Percentiles rank a stretch among this genome's conserved stretches.
Evolutionary conservation across 345 rosid genomes (phyloP).

Genomic region (Brassica incana): DNA sequence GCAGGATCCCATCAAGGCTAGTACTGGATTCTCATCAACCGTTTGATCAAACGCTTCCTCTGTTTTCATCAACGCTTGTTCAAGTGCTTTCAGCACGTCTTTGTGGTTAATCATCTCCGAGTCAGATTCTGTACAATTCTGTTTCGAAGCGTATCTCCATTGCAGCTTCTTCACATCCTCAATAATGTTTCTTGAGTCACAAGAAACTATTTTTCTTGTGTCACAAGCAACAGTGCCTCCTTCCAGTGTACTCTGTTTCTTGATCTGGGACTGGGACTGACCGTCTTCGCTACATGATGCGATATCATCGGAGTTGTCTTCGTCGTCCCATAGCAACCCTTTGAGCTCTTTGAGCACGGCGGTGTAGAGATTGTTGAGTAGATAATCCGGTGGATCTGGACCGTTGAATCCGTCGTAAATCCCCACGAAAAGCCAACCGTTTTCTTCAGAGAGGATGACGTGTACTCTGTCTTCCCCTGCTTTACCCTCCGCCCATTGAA

Average conservation of each 20-base stretch:
- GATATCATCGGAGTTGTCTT: conserved; percentile 12
- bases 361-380: conserved; percentile 62
- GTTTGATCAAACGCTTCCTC: conserved; percentile 67
- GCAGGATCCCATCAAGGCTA: conserved; percentile 96
- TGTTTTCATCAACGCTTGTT: conserved; percentile 70
- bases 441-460: conserved; percentile 77
- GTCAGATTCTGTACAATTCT: conserved; percentile 21
- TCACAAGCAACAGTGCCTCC: background rate
- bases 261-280: background rate
- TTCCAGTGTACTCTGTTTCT: background rate
- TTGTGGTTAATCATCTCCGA: conserved; percentile 43
- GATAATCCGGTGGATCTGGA: conserved; percentile 90
- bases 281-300: background rate
- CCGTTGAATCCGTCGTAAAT: conserved; percentile 96
- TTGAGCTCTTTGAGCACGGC: conserved; percentile 67
- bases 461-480: conserved; percentile 98
- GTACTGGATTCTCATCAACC: conserved; percentile 70
- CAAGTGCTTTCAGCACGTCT: conserved; percentile 68
- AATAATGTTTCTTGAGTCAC: conserved; percentile 27
- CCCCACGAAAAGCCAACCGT: conserved; percentile 90
- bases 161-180: conserved; percentile 38
- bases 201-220: conserved; percentile 33
- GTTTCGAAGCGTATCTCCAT: conserved; percentile 41
- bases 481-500: conserved; percentile 93
- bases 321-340: conserved; percentile 60